These are phyloP conservation scores for Fusarium denticulatum DNA, from an alignment of 2,329 filamentous ascomycete genomes.

Conservation along the genomic window DNA sequence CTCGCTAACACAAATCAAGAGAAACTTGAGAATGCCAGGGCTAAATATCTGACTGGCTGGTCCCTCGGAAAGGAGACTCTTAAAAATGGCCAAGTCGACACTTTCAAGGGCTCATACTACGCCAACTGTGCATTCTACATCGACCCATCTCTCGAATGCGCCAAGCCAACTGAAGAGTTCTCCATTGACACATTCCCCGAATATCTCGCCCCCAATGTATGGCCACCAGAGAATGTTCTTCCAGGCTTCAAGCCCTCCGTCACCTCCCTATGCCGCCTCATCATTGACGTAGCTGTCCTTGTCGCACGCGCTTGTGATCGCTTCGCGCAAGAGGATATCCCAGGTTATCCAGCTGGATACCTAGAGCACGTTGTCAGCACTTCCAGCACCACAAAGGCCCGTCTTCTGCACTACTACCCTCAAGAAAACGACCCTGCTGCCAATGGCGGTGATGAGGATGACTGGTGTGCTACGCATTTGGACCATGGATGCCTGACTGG, in stretches of 20 bases:
- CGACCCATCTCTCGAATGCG: conserved; percentile 68
- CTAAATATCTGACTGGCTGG: conserved; percentile 78
- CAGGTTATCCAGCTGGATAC: conserved; percentile 79
- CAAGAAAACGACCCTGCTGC: conserved; percentile 54
- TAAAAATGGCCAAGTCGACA: conserved; percentile 80
- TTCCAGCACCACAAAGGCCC: conserved; percentile 89
- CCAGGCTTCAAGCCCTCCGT: conserved; percentile 80
- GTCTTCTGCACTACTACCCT: conserved; percentile 93
- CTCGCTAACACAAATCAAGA: conserved; percentile 47
- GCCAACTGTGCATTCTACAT: conserved; percentile 85
- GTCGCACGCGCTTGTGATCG: conserved; percentile 91
- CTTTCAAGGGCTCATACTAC: conserved; percentile 85
- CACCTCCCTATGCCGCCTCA: conserved; percentile 79
- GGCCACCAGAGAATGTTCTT: conserved; percentile 76
- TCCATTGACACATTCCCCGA: conserved; percentile 76
- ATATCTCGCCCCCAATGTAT: conserved; percentile 90
- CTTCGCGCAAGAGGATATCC: conserved; percentile 82
- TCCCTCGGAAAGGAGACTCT: conserved; percentile 84
- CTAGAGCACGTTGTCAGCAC: conserved; percentile 87
- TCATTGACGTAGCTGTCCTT: conserved; percentile 89
- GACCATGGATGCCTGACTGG: conserved; percentile 96
- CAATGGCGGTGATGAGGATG: conserved; percentile 70
- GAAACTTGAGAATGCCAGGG: conserved; percentile 66
- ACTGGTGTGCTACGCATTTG: conserved; percentile 93
- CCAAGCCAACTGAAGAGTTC: conserved; percentile 67